These are phyloP conservation scores for Rubia tinctorum DNA, from an alignment of 305 asterid species.

Conservation along the genomic window DNA sequence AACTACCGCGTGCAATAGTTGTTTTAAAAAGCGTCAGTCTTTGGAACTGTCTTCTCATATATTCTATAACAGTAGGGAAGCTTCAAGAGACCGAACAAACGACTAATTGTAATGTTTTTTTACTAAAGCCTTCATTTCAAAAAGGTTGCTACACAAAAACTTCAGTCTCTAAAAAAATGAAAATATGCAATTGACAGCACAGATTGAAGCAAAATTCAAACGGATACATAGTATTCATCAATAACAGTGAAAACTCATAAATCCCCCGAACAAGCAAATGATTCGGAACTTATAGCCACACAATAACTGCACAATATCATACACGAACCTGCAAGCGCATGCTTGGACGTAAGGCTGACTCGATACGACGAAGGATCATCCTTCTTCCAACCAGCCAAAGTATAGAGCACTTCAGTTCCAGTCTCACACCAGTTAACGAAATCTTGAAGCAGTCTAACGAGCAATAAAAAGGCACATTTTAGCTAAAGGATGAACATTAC, in stretches of 20 bases:
- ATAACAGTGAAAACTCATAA: neutral
- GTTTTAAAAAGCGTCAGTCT: neutral
- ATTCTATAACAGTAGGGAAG: neutral
- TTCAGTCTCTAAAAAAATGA: neutral
- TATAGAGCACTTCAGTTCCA: constrained; percentile 62
- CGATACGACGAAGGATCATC: constrained; percentile 61
- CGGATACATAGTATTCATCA: neutral
- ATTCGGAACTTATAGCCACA: neutral
- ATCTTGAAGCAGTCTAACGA: constrained; percentile 66
- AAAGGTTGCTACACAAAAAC: neutral
- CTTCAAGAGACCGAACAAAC: neutral
- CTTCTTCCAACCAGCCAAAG: constrained; percentile 85
- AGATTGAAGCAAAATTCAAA: neutral
- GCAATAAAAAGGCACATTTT: neutral
- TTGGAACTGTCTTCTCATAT: neutral
- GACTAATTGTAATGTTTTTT: neutral
- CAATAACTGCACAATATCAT: neutral
- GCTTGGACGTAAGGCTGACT: constrained; percentile 61
- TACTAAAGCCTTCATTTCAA: neutral
- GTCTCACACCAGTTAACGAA: constrained; percentile 70
- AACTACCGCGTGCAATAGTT: neutral
- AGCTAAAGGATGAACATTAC: constrained; percentile 11
- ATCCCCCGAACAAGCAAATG: neutral
- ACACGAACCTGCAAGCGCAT: constrained; percentile 65
- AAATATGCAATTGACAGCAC: neutral